Base-by-base conservation (phyloP, 129 eudicot genomes). In the Lactuca sativa region DNA sequence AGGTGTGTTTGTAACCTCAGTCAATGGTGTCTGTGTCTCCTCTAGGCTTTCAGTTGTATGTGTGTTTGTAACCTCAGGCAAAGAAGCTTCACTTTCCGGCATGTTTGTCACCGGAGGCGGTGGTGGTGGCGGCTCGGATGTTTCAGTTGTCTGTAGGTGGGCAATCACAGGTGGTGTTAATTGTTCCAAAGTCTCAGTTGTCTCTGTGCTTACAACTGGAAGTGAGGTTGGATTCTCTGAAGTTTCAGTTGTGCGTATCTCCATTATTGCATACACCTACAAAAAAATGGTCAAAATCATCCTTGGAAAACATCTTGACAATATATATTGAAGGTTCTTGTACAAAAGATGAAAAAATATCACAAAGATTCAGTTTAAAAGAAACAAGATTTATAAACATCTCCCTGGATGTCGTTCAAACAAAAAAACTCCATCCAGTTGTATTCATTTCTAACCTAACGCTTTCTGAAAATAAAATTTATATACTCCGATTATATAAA, bases 211-310 rank as follows among this genome's bases (percentile, higher is more conserved):
- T 59, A 4, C 51, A 69, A 62, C 75, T 47, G 66, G 61, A 74
- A 52, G 62, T 51, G 64, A 33, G 14, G 57, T 14, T 56, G 58
- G 41, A 30, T 14, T 56, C 56, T 76, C 74, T n/a, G 63, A n/a
- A 49, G 56, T 51, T 76, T 73, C 79, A 73, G 67, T 73, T 31
- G 76, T 25, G 9, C 25, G 76, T 67, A 32, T 62, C 17, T 79
- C 79, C 83, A 79, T 79, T 41, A 67, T 16, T 61, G 59, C 67
- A 72, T 59, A 51, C 11, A 66, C 69, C 51, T 37, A 21, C 8
- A 56, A 74, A 41, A 41, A 25, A 37, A 67, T 7, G 8, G 31
- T 60, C 47, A 59, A 33, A 53, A 9, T 21, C 10, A 51, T 59
- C 47, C 7, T 49, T 40, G 0, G 0, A 10, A 17, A 66, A 33